Evolutionary conservation across 2,329 filamentous ascomycete species (phyloP), one percentile per base, ranked within the genome.

Genomic region (Hymenoscyphus salicellus): DNA sequence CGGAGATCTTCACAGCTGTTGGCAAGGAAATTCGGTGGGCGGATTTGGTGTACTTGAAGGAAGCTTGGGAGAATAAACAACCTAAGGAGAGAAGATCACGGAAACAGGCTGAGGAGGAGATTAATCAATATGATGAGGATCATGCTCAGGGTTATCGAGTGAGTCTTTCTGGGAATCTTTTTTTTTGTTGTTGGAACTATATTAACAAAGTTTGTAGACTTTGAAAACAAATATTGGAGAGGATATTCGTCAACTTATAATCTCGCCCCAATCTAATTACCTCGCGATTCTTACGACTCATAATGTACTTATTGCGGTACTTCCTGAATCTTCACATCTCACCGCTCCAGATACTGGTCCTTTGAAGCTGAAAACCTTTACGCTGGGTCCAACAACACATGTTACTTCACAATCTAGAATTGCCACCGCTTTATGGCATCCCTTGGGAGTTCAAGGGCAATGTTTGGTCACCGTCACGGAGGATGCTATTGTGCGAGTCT

Each of bases 21-120:
- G 93, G 93, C 58, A 93, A 90, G 72, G 92, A 98, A 77, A 90
- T 99, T 66, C 85, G 93, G 76, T 99, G 95, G 93, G 89, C 91
- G 10, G 92, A 97, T 77, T 79, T 99, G 63, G 86, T 87, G 60
- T 86, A 89, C 65, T 77, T 98, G 73, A 96, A 96, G 79, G 90
- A 88, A 66, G 74, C 76, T 61, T 83, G 79, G 78, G 79, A 81
- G 62, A 74, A 80, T 32, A 79, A 78, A 62, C 38, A 73, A 64
- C 62, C 72, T 58, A 67, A 65, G 43, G 64, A 64, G 62, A 71
- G 69, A 23, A 58, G 60, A 11, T 60, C 66, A 38, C 28, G 60
- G 5, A 71, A 65, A 60, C 65, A 66, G 36, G 72, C 63, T 63
- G 60, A 65, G 8, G 64, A 63, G n/a, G 63, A 49, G 63, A 59